These are phyloP conservation scores for Aspergillus sp. DNA, from an alignment of 2,329 filamentous ascomycete species.

Conservation along the genomic window DNA sequence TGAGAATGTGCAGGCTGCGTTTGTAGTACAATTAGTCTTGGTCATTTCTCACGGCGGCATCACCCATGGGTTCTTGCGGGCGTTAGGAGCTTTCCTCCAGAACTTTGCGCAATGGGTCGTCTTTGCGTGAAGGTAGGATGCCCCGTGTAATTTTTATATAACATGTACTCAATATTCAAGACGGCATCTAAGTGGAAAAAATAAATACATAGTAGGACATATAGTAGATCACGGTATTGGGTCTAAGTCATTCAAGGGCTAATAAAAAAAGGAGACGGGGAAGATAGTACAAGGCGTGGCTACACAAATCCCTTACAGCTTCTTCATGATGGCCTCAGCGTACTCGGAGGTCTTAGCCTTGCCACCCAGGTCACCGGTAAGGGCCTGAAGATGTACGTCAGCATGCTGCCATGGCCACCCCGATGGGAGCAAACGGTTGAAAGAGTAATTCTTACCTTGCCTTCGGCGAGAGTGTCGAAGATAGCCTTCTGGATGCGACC, in stretches of 20 bases:
- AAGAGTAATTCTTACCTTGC: slow-evolving; percentile 61
- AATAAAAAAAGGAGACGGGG: slow-evolving; percentile 25
- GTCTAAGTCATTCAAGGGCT: slow-evolving; percentile 37
- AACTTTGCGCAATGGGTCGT: too few species aligned
- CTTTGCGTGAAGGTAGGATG: neutral
- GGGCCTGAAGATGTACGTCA: slow-evolving; percentile 45
- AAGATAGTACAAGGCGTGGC: slow-evolving; percentile 36
- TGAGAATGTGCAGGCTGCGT: neutral
- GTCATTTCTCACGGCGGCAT: too few species aligned
- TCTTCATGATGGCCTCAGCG: slow-evolving; percentile 81
- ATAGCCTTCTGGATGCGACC: slow-evolving; percentile 88
- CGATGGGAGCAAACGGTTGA: neutral
- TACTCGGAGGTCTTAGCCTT: slow-evolving; percentile 96
- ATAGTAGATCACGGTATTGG: slow-evolving; percentile 36
- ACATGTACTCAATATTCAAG: slow-evolving; percentile 1
- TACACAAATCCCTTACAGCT: slow-evolving; percentile 42
- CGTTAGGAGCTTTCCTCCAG: too few species aligned
- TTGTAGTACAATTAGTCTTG: neutral
- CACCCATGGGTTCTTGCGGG: too few species aligned
- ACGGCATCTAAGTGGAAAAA: slow-evolving; percentile 22
- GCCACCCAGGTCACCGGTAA: slow-evolving; percentile 94
- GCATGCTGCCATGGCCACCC: neutral
- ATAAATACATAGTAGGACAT: slow-evolving; percentile 35
- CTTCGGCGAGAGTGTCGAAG: slow-evolving; percentile 92
- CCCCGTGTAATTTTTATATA: neutral